These are phyloP conservation scores for Populus ilicifolia DNA, from an alignment of 345 rosid genomes.

Conservation along the genomic window DNA sequence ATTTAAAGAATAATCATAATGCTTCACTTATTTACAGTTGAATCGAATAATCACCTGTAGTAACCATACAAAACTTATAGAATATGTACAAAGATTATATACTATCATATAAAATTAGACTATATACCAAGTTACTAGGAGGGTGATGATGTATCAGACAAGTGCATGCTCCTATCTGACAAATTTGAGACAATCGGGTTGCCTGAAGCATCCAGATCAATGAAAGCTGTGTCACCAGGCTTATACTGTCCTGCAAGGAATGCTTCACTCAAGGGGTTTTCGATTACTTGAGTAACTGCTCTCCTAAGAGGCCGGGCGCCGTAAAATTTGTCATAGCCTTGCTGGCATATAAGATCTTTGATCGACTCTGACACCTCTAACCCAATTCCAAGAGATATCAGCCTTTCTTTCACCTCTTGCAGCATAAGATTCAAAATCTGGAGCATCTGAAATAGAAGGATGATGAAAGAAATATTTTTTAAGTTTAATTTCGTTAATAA, in stretches of 20 bases:
- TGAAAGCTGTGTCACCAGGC: constrained; percentile 75
- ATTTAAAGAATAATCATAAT: background rate
- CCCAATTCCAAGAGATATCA: constrained; percentile 70
- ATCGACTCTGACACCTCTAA: constrained; percentile 76
- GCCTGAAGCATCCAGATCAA: constrained; percentile 74
- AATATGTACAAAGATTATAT: constrained; percentile 16
- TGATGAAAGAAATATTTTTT: background rate
- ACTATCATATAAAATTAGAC: background rate
- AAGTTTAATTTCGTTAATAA: background rate
- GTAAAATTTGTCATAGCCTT: constrained; percentile 70
- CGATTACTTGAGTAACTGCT: constrained; percentile 68
- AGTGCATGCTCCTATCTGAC: constrained; percentile 42
- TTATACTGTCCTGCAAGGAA: constrained; percentile 60
- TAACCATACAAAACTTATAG: constrained; percentile 9
- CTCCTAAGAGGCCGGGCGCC: constrained; percentile 93
- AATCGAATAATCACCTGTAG: constrained; percentile 26
- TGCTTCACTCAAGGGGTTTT: constrained; percentile 84
- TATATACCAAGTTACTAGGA: constrained; percentile 17
- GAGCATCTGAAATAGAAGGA: constrained; percentile 55
- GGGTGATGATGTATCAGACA: constrained; percentile 54
- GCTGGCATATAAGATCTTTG: constrained; percentile 70
- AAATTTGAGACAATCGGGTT: constrained; percentile 52
- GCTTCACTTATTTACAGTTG: constrained; percentile 34
- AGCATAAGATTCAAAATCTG: constrained; percentile 74
- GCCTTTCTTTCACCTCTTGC: constrained; percentile 75